Percentiles rank a stretch among this genome's conserved stretches.
Conservation (phyloP, 306 rosid species). For the Fragaria vesca region DNA sequence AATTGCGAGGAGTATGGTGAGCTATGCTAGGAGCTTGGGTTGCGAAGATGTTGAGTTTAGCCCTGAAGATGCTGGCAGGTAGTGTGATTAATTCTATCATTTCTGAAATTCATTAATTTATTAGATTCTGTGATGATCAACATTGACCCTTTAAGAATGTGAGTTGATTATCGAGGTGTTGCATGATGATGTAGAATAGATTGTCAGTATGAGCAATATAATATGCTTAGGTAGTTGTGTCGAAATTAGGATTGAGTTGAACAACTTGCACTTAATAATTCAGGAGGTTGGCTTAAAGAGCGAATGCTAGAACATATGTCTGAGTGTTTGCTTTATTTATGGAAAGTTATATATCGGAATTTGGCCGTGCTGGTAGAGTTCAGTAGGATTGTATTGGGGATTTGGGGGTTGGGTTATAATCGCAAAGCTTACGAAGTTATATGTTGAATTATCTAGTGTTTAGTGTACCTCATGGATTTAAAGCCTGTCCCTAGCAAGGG, state of each 20-base stretch:
- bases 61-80: conserved; percentile 99
- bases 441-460: neutral
- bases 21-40: conserved; percentile 79
- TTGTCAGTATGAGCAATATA: neutral
- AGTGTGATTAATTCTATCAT: neutral
- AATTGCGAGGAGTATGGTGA: conserved; percentile 73
- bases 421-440: neutral
- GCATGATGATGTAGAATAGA: neutral
- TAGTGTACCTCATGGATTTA: neutral
- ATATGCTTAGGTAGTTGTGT: neutral
- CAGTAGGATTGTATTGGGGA: neutral
- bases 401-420: neutral
- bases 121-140: neutral
- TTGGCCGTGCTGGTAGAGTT: neutral
- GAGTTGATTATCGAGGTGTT: neutral
- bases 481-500: neutral
- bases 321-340: neutral
- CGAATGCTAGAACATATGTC: neutral
- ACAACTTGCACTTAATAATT: neutral
- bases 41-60: conserved; percentile 89
- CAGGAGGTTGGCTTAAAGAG: neutral
- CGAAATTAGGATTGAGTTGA: neutral
- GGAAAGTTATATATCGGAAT: neutral
- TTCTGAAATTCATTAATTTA: neutral
- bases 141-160: neutral